Evolutionary conservation across 1,284 basidiomycete genomes (phyloP).

Genomic region (Naganishia albida): DNA sequence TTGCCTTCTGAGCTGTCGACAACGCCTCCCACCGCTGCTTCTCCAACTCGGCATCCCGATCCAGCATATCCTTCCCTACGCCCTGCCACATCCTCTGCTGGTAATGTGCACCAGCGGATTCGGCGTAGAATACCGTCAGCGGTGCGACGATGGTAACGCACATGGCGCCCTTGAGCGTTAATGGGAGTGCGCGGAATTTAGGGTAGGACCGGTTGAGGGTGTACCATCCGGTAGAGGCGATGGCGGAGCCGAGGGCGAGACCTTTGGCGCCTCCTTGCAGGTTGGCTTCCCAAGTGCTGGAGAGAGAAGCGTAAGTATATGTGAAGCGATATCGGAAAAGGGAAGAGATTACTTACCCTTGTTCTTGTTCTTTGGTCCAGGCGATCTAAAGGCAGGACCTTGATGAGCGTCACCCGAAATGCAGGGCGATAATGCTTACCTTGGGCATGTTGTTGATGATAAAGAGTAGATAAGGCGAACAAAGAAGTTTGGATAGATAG

Average conservation of each 20-base stretch:
- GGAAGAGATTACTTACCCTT: constrained; percentile 4
- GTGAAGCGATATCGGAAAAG: background rate
- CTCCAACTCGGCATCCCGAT: constrained; percentile 61
- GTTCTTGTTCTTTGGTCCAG: constrained; percentile 22
- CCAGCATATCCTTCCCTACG: constrained; percentile 57
- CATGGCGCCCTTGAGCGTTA: constrained; percentile 73
- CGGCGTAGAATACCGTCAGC: constrained; percentile 70
- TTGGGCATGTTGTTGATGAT: background rate
- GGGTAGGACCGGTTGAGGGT: constrained; percentile 62
- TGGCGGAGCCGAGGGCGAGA: constrained; percentile 38
- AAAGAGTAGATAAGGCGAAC: background rate
- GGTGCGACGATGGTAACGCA: constrained; percentile 69
- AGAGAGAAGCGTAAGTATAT: background rate
- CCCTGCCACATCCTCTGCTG: constrained; percentile 71
- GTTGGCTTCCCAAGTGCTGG: constrained; percentile 43
- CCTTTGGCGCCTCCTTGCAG: constrained; percentile 46
- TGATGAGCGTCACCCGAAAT: background rate
- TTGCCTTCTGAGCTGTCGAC: constrained; percentile 62
- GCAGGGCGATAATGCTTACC: background rate
- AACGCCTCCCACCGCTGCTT: constrained; percentile 65
- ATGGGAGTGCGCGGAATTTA: constrained; percentile 69
- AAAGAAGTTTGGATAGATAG: background rate
- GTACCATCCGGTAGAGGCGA: constrained; percentile 61
- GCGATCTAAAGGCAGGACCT: background rate
- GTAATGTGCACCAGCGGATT: constrained; percentile 72